phyloP scores from a whole-genome alignment of 1,284 basidiomycete species.

The Schizophyllum commune region DNA sequence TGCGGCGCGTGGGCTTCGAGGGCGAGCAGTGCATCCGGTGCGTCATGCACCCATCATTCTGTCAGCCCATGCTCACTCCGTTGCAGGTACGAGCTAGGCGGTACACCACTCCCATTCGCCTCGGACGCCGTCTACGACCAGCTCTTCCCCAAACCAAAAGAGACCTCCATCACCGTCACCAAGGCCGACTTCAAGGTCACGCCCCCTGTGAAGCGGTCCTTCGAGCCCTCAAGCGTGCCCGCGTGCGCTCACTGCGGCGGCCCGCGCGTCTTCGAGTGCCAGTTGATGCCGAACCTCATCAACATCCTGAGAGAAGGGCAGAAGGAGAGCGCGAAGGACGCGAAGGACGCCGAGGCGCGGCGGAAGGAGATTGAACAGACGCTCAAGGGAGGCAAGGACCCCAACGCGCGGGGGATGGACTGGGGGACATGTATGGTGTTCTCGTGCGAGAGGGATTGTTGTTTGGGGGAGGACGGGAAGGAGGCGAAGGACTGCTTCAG shows the following conservation, averaged over 20 bases:
- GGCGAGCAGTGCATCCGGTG: conserved; percentile 76
- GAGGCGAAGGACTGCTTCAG: conserved; percentile 50
- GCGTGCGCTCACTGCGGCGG: conserved; percentile 54
- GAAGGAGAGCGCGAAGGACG: conserved; percentile 25
- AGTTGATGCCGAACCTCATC: conserved; percentile 83
- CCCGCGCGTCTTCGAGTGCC: conserved; percentile 70
- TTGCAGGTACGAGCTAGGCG: conserved; percentile 67
- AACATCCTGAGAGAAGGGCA: conserved; percentile 45
- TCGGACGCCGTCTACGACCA: conserved; percentile 58
- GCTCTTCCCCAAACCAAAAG: conserved; percentile 54
- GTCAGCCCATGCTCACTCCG: conserved; percentile 1
- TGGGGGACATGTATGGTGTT: conserved; percentile 83
- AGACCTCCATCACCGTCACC: conserved; percentile 41
- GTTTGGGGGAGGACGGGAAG: conserved; percentile 30
- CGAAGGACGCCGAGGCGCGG: conserved; percentile 46
- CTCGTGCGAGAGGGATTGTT: conserved; percentile 71
- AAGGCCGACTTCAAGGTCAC: conserved; percentile 52
- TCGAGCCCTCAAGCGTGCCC: conserved; percentile 39
- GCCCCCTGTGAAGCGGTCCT: conserved; percentile 39
- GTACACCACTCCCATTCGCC: conserved; percentile 68
- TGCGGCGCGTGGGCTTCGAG: conserved; percentile 55
- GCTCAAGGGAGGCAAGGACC: conserved; percentile 35
- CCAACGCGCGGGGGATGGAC: conserved; percentile 55
- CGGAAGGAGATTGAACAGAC: conserved; percentile 44
- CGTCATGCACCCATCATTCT: conserved; percentile 15